Evolutionary conservation across 148 eudicot species (phyloP).

Genomic region (Rhododendron ferrugineum): DNA sequence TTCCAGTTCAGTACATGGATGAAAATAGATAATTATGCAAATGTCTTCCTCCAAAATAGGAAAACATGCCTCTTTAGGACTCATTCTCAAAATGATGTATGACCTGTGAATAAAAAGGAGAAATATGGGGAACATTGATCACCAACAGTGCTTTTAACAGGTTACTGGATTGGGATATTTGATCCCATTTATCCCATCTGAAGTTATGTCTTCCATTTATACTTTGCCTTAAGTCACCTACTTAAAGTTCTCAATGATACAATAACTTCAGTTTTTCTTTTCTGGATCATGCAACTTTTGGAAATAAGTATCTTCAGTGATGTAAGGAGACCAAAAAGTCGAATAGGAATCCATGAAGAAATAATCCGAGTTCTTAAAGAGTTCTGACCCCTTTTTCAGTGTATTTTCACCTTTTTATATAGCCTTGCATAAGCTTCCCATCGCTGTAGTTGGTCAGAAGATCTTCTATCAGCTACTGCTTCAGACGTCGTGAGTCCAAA

Average conservation of each 20-base stretch:
- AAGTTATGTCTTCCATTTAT: background rate
- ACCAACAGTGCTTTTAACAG: background rate
- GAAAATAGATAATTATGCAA: background rate
- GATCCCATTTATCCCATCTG: background rate
- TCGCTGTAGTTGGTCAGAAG: conserved; percentile 59
- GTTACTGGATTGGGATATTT: background rate
- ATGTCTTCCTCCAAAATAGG: background rate
- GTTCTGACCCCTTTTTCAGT: background rate
- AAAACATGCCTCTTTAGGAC: background rate
- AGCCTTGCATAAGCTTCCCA: conserved; percentile 95
- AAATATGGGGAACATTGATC: conserved; percentile 3
- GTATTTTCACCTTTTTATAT: conserved; percentile 62
- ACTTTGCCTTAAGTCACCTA: background rate
- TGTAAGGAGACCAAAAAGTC: background rate
- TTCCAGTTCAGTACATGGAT: background rate
- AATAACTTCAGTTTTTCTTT: background rate
- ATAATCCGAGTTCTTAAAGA: background rate
- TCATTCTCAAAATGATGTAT: background rate
- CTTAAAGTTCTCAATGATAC: background rate
- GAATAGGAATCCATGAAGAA: conserved; percentile 3
- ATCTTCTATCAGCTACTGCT: conserved; percentile 85
- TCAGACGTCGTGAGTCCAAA: conserved; percentile 81
- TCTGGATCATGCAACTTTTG: background rate
- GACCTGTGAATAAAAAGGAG: background rate
- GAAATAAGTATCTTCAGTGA: background rate